A percentile compares a stretch with the other conserved stretches of the same genome.
Conservation (phyloP, 2,329 filamentous ascomycete genomes). For the Aspergillus quadrilineatus region DNA sequence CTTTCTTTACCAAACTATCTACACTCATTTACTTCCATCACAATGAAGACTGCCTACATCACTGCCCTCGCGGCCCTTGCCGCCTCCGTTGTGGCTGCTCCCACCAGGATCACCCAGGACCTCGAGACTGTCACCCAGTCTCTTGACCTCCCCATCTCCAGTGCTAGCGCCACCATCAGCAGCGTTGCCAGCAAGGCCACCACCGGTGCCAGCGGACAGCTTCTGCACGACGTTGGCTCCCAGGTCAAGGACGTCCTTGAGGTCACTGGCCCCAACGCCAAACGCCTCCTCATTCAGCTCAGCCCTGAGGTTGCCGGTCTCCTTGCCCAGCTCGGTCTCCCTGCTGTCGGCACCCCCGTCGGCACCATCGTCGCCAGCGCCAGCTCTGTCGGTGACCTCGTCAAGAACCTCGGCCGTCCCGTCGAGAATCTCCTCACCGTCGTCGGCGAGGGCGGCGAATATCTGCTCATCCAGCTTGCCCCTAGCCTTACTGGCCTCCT, state of each 20-base stretch:
- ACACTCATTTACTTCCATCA: conserved; percentile 18
- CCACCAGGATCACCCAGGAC: conserved; percentile 15
- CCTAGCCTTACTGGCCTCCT: conserved; percentile 19
- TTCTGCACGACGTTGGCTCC: conserved; percentile 28
- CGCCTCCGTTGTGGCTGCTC: conserved; percentile 24
- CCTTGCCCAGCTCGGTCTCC: conserved; percentile 29
- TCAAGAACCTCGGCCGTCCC: conserved; percentile 27
- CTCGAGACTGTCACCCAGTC: conserved; percentile 17
- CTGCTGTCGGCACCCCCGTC: conserved; percentile 27
- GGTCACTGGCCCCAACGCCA: conserved; percentile 30
- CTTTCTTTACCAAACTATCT: conserved; percentile 20
- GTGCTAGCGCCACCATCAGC: conserved; percentile 11
- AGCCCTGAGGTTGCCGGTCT: conserved; percentile 26
- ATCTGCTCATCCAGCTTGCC: conserved; percentile 33
- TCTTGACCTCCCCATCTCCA: conserved; percentile 15
- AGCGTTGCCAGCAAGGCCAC: background rate
- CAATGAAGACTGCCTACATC: conserved; percentile 28
- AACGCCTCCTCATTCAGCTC: conserved; percentile 34
- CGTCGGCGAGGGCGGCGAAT: conserved; percentile 29
- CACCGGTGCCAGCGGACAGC: conserved; percentile 23
- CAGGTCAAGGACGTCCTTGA: conserved; percentile 28
- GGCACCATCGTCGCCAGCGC: conserved; percentile 24
- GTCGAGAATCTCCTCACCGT: conserved; percentile 33
- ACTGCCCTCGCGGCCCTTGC: conserved; percentile 26
- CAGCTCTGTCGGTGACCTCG: conserved; percentile 23